phyloP scores from a whole-genome alignment of 805 yeast genomes.

The Candida easanensis region DNA sequence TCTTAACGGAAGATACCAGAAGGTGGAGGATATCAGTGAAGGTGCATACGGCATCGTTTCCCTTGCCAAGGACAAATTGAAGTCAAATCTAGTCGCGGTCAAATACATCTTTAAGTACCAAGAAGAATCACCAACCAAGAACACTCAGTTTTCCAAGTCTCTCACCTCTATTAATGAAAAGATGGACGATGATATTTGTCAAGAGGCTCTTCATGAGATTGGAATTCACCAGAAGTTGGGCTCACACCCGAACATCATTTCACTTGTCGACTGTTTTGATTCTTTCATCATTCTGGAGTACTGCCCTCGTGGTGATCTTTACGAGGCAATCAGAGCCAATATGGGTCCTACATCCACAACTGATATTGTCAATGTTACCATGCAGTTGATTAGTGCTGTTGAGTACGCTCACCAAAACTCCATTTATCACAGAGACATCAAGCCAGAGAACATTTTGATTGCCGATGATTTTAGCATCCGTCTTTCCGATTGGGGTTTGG shows the following conservation, averaged over 20 bases:
- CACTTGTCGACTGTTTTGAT: conserved; percentile 59
- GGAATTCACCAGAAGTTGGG: conserved; percentile 63
- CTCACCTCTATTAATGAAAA: conserved; percentile 25
- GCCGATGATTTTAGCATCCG: conserved; percentile 52
- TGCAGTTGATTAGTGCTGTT: conserved; percentile 68
- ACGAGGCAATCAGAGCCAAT: conserved; percentile 66
- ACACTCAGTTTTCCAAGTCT: conserved; percentile 30
- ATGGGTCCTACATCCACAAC: conserved; percentile 54
- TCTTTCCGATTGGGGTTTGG: conserved; percentile 75
- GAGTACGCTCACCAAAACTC: conserved; percentile 66
- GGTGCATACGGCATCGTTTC: conserved; percentile 94
- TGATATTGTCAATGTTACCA: conserved; percentile 50
- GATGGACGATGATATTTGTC: conserved; percentile 39
- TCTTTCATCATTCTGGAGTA: conserved; percentile 76
- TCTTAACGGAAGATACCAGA: conserved; percentile 60
- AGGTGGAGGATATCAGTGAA: conserved; percentile 74
- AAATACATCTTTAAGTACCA: conserved; percentile 73
- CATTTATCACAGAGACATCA: conserved; percentile 81
- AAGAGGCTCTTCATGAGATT: conserved; percentile 69
- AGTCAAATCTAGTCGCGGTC: conserved; percentile 67
- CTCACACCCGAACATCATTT: conserved; percentile 54
- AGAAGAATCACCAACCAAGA: conserved; percentile 31
- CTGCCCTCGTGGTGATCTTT: conserved; percentile 84
- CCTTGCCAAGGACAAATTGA: conserved; percentile 66
- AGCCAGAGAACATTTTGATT: conserved; percentile 74